These are phyloP conservation scores for Penicillium thymicola DNA, from an alignment of 2,329 filamentous ascomycete genomes.

Conservation along the genomic window DNA sequence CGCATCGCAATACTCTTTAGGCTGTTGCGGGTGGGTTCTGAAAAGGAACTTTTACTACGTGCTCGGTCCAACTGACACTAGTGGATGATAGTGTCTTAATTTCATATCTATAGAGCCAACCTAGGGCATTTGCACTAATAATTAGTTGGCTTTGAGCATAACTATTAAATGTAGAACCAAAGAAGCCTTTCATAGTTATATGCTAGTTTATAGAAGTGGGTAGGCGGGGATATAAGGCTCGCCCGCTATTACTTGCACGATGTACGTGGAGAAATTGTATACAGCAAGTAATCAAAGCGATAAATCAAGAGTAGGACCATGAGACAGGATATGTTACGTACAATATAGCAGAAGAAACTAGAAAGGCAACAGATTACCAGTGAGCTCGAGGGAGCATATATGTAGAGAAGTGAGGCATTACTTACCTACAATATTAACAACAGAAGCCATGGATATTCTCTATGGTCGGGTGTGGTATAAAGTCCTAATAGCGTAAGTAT, in stretches of 20 bases:
- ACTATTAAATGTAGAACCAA: neutral
- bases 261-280: neutral
- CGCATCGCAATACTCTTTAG: neutral
- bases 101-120: neutral
- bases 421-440: neutral
- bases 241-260: neutral
- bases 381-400: neutral
- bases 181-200: neutral
- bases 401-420: no score
- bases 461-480: neutral
- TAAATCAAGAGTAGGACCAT: neutral
- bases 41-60: neutral
- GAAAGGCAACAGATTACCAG: neutral
- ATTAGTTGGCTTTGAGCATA: neutral
- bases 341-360: neutral
- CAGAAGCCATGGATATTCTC: no score
- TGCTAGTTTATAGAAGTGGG: neutral
- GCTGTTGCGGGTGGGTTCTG: neutral
- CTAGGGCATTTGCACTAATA: neutral
- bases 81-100: neutral
- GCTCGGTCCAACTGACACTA: neutral
- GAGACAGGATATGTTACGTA: neutral
- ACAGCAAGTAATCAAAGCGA: neutral
- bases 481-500: no score
- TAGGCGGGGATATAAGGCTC: neutral